These are phyloP conservation scores for Brassica nigra DNA, from an alignment of 345 rosid species.

Conservation along the genomic window DNA sequence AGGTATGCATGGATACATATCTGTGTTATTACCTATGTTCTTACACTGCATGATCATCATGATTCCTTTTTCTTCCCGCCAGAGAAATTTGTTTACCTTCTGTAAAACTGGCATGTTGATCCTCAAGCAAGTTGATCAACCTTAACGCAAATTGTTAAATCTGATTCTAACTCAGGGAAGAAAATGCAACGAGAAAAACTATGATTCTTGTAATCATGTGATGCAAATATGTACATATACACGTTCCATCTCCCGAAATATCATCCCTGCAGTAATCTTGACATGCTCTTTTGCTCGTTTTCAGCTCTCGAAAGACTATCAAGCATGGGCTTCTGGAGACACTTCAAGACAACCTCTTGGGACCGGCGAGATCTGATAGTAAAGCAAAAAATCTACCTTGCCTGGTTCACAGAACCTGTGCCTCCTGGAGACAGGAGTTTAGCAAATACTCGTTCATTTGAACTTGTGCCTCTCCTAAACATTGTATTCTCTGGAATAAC, in stretches of 20 bases:
- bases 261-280: background rate
- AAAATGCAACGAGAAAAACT: background rate
- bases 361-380: conserved; percentile 71
- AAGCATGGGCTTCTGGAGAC: conserved; percentile 92
- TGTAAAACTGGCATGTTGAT: conserved; percentile 13
- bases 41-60: background rate
- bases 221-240: background rate
- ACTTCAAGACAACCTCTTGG: conserved; percentile 91
- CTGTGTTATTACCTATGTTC: background rate
- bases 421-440: background rate
- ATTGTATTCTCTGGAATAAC: conserved; percentile 6
- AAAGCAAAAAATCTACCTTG: conserved; percentile 14
- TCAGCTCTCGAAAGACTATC: conserved; percentile 86
- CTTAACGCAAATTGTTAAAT: background rate
- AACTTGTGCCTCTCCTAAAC: no score
- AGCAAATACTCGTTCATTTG: background rate
- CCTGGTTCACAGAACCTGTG: conserved; percentile 1
- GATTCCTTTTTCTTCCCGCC: background rate
- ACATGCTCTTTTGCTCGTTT: conserved; percentile 5
- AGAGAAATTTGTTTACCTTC: background rate
- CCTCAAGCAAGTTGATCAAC: background rate
- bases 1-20: conserved; percentile 52
- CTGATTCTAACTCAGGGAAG: background rate
- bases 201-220: background rate
- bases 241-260: background rate